Base-by-base conservation (phyloP, 495 filamentous ascomycete species). In the Alectoria sarmentosa region DNA sequence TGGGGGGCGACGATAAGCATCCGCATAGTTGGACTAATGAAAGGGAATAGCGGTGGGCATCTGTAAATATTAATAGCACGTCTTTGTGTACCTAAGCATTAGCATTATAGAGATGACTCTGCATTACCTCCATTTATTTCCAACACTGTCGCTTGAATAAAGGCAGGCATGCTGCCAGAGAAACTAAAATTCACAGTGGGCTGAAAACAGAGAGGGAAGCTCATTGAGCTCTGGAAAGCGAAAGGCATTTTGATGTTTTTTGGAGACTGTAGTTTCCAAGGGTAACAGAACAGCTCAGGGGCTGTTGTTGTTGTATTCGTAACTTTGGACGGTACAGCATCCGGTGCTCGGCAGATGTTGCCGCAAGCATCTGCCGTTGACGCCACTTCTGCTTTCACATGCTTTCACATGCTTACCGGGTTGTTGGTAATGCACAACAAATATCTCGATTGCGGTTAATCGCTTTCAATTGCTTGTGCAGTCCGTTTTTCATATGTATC, bases 1-100 rank as follows among this genome's bases (percentile, higher is more conserved):
- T 58, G 58, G 34, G 19, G 36, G 54, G 42, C 4, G 41, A 42
- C 26, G 30, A 23, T 30, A 34, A 17, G 8, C 23, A 30, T 46
- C 23, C 26, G 62, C 61, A 63, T 23, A 1, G 39, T 64, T 64
- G 62, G 62, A 64, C 62, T 64, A 64, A 64, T 64, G 54, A n/a
- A 19, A 48, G 49, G 28, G 11, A 9, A 10, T 41, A 9, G 38
- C 32, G 30, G 26, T 19, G 37, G 28, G 62, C 62, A 64, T 46
- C 8, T 64, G 62, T 64, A 64, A 21, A 64, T 64, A 64, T 39
- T 48, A 48, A 23, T 39, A 63, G 28, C 13, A 26, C 30, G 7
- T 36, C 52, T 3, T 58, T 1, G 36, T 42, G 21, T 46, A 56
- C 39, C 26, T 38, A 37, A 32, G 17, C 39, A 58, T 36, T 58